Evolutionary conservation across 768 basidiomycete species (phyloP), one percentile per base, ranked within the genome.

Genomic region (Pulveroboletus sp.): DNA sequence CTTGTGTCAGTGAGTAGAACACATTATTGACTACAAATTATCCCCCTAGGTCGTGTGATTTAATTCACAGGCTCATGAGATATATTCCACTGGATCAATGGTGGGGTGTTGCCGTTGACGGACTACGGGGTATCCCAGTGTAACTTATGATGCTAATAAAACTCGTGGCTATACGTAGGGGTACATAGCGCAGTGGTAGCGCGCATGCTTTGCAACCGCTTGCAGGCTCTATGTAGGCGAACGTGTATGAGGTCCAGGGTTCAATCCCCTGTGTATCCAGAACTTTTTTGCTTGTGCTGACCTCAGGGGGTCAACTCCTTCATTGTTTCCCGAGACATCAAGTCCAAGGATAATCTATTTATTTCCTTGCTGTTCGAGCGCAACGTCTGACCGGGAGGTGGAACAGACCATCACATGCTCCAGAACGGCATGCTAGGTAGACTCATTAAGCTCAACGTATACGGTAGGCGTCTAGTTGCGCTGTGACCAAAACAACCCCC

Each of bases 221-320:
- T 39, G 30, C 18, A 15, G 43, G 9, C 9, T 12, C 35, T 3
- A 12, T 43, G 50, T 39, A 51, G 47, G 56, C 38, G 21, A 52
- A 51, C 12, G 42, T 69, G 68, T 70, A 69, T 69, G 61, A 69
- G 67, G 68, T 67, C 68, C 69, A 69, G 69, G 69, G 68, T 70
- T 70, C 69, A 70, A 70, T 70, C 69, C 69, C 69, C 68, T 69
- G 68, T 58, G 63, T 58, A 68, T 69, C 68, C 68, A 69, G n/a
- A 49, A 58, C 2, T 14, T 55, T 59, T 63, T 55, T 32, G 11
- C 32, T 11, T 31, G 30, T 31, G 11, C 11, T 1, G 30, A 8
- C 11, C 9, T 31, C 8, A 21, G 21, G 21, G 21, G 21, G 21
- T 21, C 21, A 21, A 21, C 21, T 31, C 31, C 21, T 32, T 33